Evolutionary conservation across 805 yeast genomes (phyloP).

Genomic region (Suhomyces pyralidae): DNA sequence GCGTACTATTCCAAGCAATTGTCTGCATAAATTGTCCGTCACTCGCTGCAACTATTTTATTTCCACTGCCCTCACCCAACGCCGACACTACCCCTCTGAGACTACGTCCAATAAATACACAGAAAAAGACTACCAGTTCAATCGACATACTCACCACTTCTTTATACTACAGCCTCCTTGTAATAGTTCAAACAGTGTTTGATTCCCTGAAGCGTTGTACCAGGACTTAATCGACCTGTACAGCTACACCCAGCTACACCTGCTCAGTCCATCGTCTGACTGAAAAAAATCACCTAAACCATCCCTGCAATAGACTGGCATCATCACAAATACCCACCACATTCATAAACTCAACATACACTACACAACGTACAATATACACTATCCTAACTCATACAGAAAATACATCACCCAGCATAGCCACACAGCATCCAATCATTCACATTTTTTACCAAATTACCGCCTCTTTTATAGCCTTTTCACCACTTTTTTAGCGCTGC

Average conservation of each 20-base stretch:
- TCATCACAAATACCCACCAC: background rate
- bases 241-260: background rate
- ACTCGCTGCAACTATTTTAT: slow-evolving; percentile 1
- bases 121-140: background rate
- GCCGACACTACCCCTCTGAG: slow-evolving; percentile 6
- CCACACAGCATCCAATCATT: too few relatives aligned
- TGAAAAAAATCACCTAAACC: background rate
- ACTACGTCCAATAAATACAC: slow-evolving; percentile 4
- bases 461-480: background rate
- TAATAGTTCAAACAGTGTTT: background rate
- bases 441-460: background rate
- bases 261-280: background rate
- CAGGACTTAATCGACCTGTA: background rate
- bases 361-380: too few relatives aligned
- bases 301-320: background rate
- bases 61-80: background rate
- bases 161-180: background rate
- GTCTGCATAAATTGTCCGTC: slow-evolving; percentile 2
- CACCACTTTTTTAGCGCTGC: background rate
- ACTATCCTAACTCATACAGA: too few relatives aligned
- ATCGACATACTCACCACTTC: background rate
- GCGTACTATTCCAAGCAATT: background rate
- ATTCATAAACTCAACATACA: too few relatives aligned
- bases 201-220: background rate
- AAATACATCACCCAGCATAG: too few relatives aligned